These are phyloP conservation scores for Lecanoromycetidae sp. DNA, from an alignment of 2,329 filamentous ascomycete species.

Conservation along the genomic window DNA sequence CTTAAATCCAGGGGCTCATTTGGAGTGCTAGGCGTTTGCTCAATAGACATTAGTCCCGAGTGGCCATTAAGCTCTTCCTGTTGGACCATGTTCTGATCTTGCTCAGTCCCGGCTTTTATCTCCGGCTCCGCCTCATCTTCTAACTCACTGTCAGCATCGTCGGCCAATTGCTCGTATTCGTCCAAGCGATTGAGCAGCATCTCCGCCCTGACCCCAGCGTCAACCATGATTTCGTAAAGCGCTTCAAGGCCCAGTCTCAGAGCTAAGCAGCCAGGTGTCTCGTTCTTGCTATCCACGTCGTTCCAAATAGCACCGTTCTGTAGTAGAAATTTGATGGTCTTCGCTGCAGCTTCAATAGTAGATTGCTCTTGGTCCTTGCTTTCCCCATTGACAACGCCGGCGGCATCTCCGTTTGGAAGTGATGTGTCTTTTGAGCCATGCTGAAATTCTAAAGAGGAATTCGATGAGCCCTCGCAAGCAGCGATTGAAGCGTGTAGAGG, in stretches of 20 bases:
- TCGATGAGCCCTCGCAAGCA: conserved; percentile 41
- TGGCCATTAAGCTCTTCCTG: background rate
- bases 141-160: conserved; percentile 33
- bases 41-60: background rate
- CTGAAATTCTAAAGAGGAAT: conserved; percentile 14
- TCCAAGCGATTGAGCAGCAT: conserved; percentile 72
- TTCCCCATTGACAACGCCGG: conserved; percentile 21
- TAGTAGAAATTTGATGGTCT: conserved; percentile 63
- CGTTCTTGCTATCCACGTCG: conserved; percentile 71
- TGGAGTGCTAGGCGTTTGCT: background rate
- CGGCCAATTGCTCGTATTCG: conserved; percentile 54
- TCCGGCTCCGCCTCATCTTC: conserved; percentile 23
- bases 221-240: conserved; percentile 72
- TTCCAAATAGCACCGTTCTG: conserved; percentile 95
- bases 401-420: conserved; percentile 15
- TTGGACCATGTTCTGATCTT: background rate
- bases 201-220: conserved; percentile 83
- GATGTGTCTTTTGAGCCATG: conserved; percentile 9
- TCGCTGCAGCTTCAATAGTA: conserved; percentile 45
- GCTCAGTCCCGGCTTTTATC: conserved; percentile 18
- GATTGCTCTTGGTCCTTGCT: conserved; percentile 9
- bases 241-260: conserved; percentile 51
- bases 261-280: conserved; percentile 86
- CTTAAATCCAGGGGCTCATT: conserved; percentile 26
- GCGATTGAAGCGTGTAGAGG: conserved; percentile 84